Evolutionary conservation across 352 stramenopile species (phyloP).

Genomic region (Peronospora farinosa): DNA sequence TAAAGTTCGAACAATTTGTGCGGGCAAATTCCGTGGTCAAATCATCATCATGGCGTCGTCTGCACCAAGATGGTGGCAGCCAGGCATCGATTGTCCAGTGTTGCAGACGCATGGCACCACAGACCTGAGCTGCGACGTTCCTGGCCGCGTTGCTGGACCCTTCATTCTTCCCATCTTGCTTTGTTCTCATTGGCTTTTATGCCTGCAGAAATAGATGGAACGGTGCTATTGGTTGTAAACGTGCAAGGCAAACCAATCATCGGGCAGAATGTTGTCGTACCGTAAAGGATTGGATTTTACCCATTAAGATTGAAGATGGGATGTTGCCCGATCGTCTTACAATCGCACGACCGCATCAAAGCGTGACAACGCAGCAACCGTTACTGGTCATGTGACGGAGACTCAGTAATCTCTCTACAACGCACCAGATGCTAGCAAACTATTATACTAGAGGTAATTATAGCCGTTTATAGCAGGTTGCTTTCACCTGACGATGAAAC

Average conservation of each 20-base stretch:
- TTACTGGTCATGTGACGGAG: neutral
- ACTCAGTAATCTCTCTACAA: neutral
- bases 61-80: conserved; percentile 20
- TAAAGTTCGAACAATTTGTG: conserved; percentile 19
- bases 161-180: conserved; percentile 14
- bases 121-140: conserved; percentile 20
- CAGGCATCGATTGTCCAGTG: conserved; percentile 5
- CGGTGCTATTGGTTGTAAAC: neutral
- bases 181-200: neutral
- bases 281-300: neutral
- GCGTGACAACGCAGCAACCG: conserved; percentile 35
- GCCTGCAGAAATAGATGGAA: neutral
- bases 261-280: neutral
- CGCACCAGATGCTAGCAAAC: too few relatives aligned
- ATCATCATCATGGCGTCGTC: conserved; percentile 7
- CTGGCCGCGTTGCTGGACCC: conserved; percentile 9
- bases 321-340: conserved; percentile 24
- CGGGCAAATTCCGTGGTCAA: neutral
- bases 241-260: neutral
- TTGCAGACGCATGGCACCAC: neutral
- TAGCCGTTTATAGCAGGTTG: too few relatives aligned
- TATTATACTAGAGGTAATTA: too few relatives aligned
- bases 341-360: conserved; percentile 23
- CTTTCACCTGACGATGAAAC: too few relatives aligned
- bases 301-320: neutral